phyloP scores from a whole-genome alignment of 208 protist species.

The Leishmania lainsoni region DNA sequence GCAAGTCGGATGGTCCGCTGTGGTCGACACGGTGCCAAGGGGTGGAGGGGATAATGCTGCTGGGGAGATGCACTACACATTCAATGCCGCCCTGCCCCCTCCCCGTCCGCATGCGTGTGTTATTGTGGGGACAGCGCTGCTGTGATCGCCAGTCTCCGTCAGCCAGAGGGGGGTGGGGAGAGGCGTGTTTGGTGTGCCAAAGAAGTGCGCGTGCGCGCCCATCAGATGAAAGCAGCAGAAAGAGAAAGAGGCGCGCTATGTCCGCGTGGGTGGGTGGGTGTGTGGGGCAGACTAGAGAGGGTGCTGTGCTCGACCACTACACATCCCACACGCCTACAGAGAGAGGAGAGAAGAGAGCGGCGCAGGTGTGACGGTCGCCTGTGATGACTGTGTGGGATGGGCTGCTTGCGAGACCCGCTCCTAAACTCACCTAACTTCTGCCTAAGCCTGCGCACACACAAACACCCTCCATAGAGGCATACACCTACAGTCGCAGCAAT shows the following conservation, averaged over 20 bases:
- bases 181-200: not conserved
- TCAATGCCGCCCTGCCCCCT: not conserved
- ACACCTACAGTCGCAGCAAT: not conserved
- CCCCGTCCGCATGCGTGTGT: not conserved
- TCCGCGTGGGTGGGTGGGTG: not conserved
- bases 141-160: not conserved
- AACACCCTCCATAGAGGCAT: not conserved
- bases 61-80: not conserved
- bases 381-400: not conserved
- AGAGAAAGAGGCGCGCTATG: not conserved
- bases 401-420: not conserved
- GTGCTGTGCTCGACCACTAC: not conserved
- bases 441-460: not conserved
- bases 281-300: not conserved
- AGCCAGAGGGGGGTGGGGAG: not conserved
- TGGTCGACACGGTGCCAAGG: not conserved
- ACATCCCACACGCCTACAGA: not conserved
- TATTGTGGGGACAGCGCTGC: not conserved
- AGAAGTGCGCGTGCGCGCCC: not conserved
- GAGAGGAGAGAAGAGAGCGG: not conserved
- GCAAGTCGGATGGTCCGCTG: not conserved
- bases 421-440: not conserved
- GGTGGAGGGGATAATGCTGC: too few species aligned
- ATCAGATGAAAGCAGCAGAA: not conserved
- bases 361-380: not conserved